Conservation (phyloP, 352 stramenopile genomes). For the Globisporangium recalcitrans region DNA sequence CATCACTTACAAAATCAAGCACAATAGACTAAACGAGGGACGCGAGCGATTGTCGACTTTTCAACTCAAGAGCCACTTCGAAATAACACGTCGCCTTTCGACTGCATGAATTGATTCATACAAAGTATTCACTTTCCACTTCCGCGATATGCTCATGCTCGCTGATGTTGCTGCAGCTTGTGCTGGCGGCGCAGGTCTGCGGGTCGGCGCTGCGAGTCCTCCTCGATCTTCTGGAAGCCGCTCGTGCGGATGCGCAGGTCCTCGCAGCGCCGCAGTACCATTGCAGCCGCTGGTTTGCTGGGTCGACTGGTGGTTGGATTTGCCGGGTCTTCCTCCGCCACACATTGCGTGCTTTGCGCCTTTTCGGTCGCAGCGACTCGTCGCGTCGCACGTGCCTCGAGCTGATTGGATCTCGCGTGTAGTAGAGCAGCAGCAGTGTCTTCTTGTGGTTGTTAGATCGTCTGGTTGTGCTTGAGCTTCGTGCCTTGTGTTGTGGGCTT, state of each 20-base stretch:
- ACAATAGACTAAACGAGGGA: not conserved
- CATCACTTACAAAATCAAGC: not conserved
- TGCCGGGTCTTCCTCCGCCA: not conserved
- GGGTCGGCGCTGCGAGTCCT: slow-evolving; percentile 35
- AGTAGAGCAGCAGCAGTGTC: not conserved
- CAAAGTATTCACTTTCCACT: not conserved
- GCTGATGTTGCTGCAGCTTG: slow-evolving; percentile 9
- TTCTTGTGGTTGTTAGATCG: slow-evolving; percentile 1
- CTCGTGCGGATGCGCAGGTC: slow-evolving; percentile 61
- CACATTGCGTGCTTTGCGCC: not conserved
- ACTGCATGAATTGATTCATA: not conserved
- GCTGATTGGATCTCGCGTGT: slow-evolving; percentile 4
- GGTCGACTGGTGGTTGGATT: not conserved
- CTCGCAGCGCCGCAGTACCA: slow-evolving; percentile 61
- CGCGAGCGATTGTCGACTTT: not conserved
- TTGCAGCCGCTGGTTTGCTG: not conserved
- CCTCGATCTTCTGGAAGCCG: slow-evolving; percentile 79
- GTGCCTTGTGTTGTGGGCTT: not conserved
- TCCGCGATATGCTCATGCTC: slow-evolving; percentile 14
- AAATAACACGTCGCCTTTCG: not conserved
- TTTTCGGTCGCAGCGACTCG: not conserved
- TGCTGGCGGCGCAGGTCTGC: slow-evolving; percentile 25
- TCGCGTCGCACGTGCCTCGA: not conserved
- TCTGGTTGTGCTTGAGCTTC: slow-evolving; percentile 1
- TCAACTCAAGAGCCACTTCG: not conserved